A percentile compares a stretch with the other conserved stretches of the same genome.
These are phyloP conservation scores for Amanita rubescens DNA, from an alignment of 768 basidiomycete species.

Conservation along the genomic window DNA sequence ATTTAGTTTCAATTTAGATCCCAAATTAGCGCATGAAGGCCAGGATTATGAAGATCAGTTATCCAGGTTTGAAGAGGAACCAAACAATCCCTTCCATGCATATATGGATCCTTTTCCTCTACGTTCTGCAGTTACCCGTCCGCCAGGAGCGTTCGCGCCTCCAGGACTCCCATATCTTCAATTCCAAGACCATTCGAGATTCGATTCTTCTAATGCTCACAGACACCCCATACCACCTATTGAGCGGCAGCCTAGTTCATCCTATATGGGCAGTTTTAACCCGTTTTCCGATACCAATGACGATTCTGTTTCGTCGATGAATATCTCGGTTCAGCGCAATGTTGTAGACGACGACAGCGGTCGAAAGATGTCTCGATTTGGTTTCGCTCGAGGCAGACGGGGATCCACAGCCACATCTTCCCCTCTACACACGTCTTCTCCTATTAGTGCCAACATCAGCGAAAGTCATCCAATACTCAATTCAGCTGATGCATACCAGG, in stretches of 20 bases:
- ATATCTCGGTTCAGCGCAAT: conserved; percentile 24
- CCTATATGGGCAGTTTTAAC: conserved; percentile 73
- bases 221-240: conserved; percentile 26
- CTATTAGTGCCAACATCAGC: conserved; percentile 39
- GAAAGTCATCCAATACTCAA: conserved; percentile 42
- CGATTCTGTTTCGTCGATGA: conserved; percentile 29
- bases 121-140: conserved; percentile 25
- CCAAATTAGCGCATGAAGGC: conserved; percentile 54
- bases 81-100: conserved; percentile 53
- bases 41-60: conserved; percentile 33
- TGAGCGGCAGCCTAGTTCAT: conserved; percentile 39
- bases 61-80: conserved; percentile 41
- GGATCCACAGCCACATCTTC: conserved; percentile 52
- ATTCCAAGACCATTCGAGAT: conserved; percentile 42
- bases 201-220: conserved; percentile 41
- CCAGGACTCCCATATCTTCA: conserved; percentile 49
- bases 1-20: conserved; percentile 85
- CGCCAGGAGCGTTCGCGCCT: conserved; percentile 36
- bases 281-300: conserved; percentile 64
- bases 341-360: conserved; percentile 50
- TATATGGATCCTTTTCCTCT: conserved; percentile 66
- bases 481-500: conserved; percentile 26
- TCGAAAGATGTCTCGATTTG: conserved; percentile 72
- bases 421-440: conserved; percentile 49
- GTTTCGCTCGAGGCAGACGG: conserved; percentile 68